phyloP scores from a whole-genome alignment of 2,329 filamentous ascomycete species.

The Aspergillus neoniger region DNA sequence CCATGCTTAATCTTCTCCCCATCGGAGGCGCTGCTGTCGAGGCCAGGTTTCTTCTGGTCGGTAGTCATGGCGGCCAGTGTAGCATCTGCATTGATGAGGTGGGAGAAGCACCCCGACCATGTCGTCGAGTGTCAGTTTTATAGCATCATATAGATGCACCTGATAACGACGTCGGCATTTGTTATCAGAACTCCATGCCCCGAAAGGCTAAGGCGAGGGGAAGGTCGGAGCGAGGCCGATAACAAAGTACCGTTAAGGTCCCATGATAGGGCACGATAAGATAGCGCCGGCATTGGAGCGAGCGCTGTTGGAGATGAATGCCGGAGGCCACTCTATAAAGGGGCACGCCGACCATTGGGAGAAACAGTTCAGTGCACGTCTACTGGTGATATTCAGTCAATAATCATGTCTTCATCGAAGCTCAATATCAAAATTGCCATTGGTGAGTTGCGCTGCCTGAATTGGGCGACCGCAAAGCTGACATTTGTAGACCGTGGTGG shows the following conservation, averaged over 20 bases:
- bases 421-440: slow-evolving; percentile 9
- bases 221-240: slow-evolving; percentile 5
- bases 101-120: background rate
- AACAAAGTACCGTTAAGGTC: background rate
- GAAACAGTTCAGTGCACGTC: background rate
- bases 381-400: background rate
- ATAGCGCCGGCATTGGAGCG: background rate
- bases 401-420: slow-evolving; percentile 6
- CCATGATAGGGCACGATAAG: background rate
- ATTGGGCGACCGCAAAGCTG: background rate
- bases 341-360: background rate
- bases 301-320: background rate
- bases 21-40: background rate
- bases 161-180: background rate
- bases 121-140: background rate
- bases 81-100: background rate
- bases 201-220: background rate
- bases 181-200: background rate
- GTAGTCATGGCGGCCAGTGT: background rate
- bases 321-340: background rate
- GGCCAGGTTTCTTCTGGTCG: background rate
- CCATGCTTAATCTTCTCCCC: background rate
- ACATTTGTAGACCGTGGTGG: slow-evolving; percentile 44
- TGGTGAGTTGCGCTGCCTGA: background rate
- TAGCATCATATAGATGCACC: background rate